Base-by-base conservation (phyloP, 331 rosid genomes). In the Malus hybrid region DNA sequence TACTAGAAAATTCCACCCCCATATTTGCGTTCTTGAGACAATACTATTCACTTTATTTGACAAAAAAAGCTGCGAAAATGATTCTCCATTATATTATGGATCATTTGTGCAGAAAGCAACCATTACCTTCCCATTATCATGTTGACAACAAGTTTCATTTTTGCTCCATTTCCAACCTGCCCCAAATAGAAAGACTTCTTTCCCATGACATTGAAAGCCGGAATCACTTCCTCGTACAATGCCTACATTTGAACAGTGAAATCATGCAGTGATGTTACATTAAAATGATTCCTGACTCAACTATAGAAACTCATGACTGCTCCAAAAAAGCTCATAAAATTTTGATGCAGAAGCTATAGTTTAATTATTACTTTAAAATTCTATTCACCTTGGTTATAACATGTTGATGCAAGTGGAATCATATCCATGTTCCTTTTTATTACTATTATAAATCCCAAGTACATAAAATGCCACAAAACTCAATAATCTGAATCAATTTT, bases 111-210 rank as follows among this genome's bases (percentile, higher is more conserved):
- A 57, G 10, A 76, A 70, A 52, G 65, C 64, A 77, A 75, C 33
- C 56, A 67, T 48, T 81, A 93, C 98, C 98, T 93, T 76, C 98
- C 98, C 98, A 93, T 93, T 83, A 92, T 85, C 98, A 93, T 93
- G 85, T 93, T 93, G 75, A 91, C 97, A 10, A 93, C 96, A 59
- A 93, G 97, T 83, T 93, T 93, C 98, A 93, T 93, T 85, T 86
- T 89, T 66, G 98, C 98, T 76, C 98, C 97, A 72, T 91, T 91
- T 83, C 98, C 98, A 69, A 93, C 95, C 83, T 91, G 86, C 59
- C 98, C 98, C 54, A 93, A 81, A 83, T 79, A 91, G 87, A 93
- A 93, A 67, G 96, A 88, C 67, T 84, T 88, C 88, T 93, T 87
- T 61, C 97, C 97, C 60, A 91, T 77, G 69, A 89, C 89, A 81